Percentiles rank a stretch among this genome's conserved stretches.
phyloP scores from a whole-genome alignment of 768 basidiomycete species.

The Rhodotorula graminis region DNA sequence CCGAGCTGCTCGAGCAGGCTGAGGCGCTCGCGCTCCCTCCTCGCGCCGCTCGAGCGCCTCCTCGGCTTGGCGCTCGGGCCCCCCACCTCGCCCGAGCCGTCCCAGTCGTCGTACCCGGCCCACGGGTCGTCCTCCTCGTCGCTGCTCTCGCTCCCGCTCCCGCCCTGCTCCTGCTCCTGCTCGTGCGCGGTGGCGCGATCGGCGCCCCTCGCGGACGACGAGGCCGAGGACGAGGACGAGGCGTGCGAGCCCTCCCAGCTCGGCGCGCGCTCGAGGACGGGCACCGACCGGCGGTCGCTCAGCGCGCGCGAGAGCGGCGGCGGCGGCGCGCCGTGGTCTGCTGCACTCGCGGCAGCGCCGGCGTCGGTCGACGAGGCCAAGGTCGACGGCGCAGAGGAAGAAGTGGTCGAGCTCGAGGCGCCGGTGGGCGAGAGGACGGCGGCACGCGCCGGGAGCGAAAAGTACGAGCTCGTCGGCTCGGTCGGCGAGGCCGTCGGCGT shows the following conservation, averaged over 20 bases:
- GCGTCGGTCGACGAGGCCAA: no score
- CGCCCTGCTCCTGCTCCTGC: not conserved
- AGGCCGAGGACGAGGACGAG: not conserved
- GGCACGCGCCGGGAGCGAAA: not conserved
- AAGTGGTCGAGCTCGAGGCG: no score
- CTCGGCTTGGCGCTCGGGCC: not conserved
- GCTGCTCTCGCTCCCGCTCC: constrained; percentile 6
- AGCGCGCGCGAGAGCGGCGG: no score
- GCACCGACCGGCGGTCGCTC: no score
- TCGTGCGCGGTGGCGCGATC: not conserved
- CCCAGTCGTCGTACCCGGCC: constrained; percentile 3
- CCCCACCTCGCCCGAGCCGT: constrained; percentile 10
- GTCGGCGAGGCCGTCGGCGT: not conserved
- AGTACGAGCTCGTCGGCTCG: not conserved
- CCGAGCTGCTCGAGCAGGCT: constrained; percentile 8
- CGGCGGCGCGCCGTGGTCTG: no score
- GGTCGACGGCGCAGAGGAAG: no score
- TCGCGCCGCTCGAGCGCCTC: constrained; percentile 8
- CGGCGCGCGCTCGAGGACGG: no score
- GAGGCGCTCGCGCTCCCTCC: not conserved
- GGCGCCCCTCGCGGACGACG: not conserved
- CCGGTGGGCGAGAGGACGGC: not conserved
- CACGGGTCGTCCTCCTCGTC: constrained; percentile 17
- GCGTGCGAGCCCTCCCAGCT: no score
- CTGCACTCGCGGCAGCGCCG: no score